Base-by-base conservation (phyloP, 2,329 filamentous ascomycete genomes). In the Dendryphion nanum region DNA sequence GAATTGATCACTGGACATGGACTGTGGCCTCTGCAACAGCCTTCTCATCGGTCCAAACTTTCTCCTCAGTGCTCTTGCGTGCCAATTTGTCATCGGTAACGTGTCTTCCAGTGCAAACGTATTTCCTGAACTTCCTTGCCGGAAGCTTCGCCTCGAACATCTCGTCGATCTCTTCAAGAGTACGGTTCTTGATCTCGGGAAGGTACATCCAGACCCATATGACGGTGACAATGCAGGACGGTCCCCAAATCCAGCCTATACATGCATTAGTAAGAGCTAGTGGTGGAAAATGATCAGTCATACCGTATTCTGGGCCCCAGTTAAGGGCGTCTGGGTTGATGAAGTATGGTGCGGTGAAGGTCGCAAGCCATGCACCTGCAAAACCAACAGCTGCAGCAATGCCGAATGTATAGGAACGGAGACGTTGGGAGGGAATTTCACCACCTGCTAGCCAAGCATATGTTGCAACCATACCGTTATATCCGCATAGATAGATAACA, bases 311-410 rank as follows among this genome's bases (percentile, higher is more conserved):
- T 0, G 77, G 77, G 0, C 77, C 77, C 77, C 77, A 81, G 47
- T 75, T 72, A 26, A 81, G 56, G 1, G 71, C 57, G 12, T 63
- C 55, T 0, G 74, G 73, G 45, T 80, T 80, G 58, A 81, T 80
- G 48, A 81, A 81, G 49, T 80, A 79, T 0, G 76, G 77, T 2
- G 76, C 75, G 0, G 77, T 80, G 47, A 79, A 80, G 0, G 75
- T 78, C 0, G 75, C 74, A 5, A 77, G 64, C 77, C 77, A 80
- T 1, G 73, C 75, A 21, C 76, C 59, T 3, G 72, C 71, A 0
- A 76, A 80, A 0, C 73, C 75, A 16, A 76, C 59, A 4, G 74
- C 72, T 0, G 76, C 72, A 1, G 77, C 76, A 2, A 67, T 53
- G 26, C 77, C 77, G 38, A 81, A 79, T 0, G 77, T 80, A 46